phyloP scores from a whole-genome alignment of 345 rosid species.

The Gossypium bickii region DNA sequence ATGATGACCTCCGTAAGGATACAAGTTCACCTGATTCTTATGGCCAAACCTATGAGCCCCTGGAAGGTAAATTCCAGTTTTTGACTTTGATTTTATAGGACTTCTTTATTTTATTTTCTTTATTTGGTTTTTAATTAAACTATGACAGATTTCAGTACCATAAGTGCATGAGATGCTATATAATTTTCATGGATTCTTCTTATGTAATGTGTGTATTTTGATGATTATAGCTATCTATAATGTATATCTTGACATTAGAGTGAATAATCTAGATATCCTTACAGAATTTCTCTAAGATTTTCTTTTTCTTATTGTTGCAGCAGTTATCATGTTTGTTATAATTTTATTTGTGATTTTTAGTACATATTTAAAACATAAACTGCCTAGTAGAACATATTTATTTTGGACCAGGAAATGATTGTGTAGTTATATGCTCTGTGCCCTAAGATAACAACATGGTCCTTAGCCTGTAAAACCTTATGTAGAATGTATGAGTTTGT shows the following conservation, averaged over 20 bases:
- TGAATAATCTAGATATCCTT: background rate
- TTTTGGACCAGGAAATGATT: background rate
- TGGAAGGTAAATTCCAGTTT: slow-evolving; percentile 27
- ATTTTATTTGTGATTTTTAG: background rate
- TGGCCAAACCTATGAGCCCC: slow-evolving; percentile 2
- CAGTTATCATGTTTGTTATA: background rate
- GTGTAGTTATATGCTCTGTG: background rate
- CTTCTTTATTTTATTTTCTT: background rate
- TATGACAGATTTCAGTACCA: background rate
- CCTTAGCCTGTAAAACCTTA: background rate
- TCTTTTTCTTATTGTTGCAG: background rate
- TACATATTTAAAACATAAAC: background rate
- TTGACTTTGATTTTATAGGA: slow-evolving; percentile 12
- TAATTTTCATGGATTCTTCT: background rate
- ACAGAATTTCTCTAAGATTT: background rate
- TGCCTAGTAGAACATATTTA: background rate
- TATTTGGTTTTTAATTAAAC: background rate
- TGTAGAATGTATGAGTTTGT: slow-evolving; percentile 5
- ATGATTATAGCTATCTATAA: background rate
- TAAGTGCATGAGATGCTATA: background rate
- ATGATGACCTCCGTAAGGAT: slow-evolving; percentile 18
- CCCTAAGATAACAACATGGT: background rate
- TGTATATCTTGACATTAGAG: background rate
- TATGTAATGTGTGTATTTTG: background rate
- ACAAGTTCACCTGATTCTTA: slow-evolving; percentile 8